phyloP scores from a whole-genome alignment of 345 rosid genomes.

The Citrus medica region DNA sequence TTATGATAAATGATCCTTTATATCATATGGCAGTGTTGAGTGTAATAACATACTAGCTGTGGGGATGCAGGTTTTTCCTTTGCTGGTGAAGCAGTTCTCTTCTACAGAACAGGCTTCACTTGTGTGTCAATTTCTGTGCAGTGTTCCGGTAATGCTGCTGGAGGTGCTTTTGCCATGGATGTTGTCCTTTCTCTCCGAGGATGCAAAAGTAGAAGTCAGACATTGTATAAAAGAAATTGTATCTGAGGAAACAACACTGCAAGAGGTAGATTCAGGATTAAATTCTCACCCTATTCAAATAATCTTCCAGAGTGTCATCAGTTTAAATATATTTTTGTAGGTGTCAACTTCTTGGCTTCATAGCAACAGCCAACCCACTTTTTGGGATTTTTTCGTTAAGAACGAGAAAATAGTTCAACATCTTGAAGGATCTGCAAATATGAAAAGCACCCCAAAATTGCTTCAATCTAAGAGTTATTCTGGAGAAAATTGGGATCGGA shows the following conservation, averaged over 20 bases:
- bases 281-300: constrained; percentile 13
- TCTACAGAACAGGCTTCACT: constrained; percentile 53
- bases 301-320: constrained; percentile 17
- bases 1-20: background rate
- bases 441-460: constrained; percentile 18
- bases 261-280: constrained; percentile 46
- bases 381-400: constrained; percentile 16
- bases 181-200: constrained; percentile 43
- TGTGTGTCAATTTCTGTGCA: constrained; percentile 63
- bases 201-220: constrained; percentile 36
- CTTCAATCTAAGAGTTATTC: constrained; percentile 24
- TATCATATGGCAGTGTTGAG: background rate
- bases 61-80: constrained; percentile 60
- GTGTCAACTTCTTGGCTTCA: constrained; percentile 54
- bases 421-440: constrained; percentile 22
- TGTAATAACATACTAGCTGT: constrained; percentile 7
- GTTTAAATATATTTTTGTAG: constrained; percentile 31
- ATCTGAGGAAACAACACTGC: constrained; percentile 47
- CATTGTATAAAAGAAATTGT: constrained; percentile 38
- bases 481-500: constrained; percentile 27
- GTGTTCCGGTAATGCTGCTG: constrained; percentile 60
- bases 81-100: constrained; percentile 56
- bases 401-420: constrained; percentile 18
- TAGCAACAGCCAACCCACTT: constrained; percentile 25
- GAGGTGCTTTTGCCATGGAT: constrained; percentile 69